phyloP scores from a whole-genome alignment of 2,329 filamentous ascomycete genomes.

The Colletotrichum navitas region DNA sequence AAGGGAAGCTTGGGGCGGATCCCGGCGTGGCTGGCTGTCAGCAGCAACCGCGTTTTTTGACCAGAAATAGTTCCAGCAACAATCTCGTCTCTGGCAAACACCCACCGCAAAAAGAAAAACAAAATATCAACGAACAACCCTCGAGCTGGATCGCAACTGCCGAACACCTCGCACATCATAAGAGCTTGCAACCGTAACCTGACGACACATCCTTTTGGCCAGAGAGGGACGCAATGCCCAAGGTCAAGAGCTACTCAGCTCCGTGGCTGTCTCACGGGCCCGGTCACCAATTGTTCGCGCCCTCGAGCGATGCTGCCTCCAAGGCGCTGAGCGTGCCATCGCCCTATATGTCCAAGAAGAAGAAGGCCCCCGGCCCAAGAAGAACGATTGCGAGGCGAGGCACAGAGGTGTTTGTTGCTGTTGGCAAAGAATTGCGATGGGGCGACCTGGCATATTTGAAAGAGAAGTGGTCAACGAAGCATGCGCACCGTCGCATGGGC shows the following conservation, averaged over 20 bases:
- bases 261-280: conserved; percentile 86
- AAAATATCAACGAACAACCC: conserved; percentile 13
- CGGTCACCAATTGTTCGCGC: conserved; percentile 82
- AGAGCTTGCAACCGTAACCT: conserved; percentile 1
- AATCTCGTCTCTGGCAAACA: conserved; percentile 1
- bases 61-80: conserved; percentile 5
- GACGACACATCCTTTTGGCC: not conserved
- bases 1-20: conserved; percentile 39
- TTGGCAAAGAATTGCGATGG: conserved; percentile 93
- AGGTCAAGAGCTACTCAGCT: conserved; percentile 86
- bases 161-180: not conserved
- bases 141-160: not conserved
- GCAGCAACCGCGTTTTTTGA: conserved; percentile 39
- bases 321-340: conserved; percentile 47
- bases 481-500: conserved; percentile 49
- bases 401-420: conserved; percentile 89
- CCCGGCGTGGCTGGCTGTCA: conserved; percentile 26
- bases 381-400: conserved; percentile 83
- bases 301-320: conserved; percentile 54
- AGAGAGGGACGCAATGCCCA: conserved; percentile 74
- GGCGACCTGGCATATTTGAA: conserved; percentile 86
- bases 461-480: conserved; percentile 60
- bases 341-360: conserved; percentile 59
- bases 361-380: conserved; percentile 62
- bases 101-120: not conserved